phyloP scores from a whole-genome alignment of 352 stramenopile species.

The Globisporangium radiosum region DNA sequence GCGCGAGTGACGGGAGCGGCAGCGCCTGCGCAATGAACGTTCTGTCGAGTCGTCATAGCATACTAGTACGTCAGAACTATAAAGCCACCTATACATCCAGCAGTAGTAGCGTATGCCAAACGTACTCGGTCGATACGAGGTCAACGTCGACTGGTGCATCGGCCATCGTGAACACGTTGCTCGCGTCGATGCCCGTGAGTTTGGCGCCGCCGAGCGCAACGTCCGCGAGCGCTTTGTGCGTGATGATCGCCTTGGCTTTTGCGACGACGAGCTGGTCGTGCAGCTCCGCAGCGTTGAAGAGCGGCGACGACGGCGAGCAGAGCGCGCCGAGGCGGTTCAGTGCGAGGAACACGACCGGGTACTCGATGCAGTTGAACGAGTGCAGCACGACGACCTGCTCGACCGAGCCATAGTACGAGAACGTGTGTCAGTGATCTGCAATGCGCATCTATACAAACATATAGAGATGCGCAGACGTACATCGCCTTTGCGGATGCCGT shows the following conservation, averaged over 20 bases:
- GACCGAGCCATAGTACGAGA: not conserved
- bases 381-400: constrained; percentile 35
- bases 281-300: constrained; percentile 31
- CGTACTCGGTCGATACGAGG: constrained; percentile 25
- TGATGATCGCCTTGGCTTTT: constrained; percentile 23
- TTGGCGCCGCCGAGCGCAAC: constrained; percentile 21
- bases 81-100: not conserved
- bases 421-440: not conserved
- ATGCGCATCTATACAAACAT: constrained; percentile 1
- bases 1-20: not conserved
- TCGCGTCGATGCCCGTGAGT: constrained; percentile 5
- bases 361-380: constrained; percentile 51
- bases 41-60: constrained; percentile 9
- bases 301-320: constrained; percentile 28
- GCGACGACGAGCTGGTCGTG: constrained; percentile 23
- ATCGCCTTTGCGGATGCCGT: constrained; percentile 33
- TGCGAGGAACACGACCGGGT: constrained; percentile 33
- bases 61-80: not conserved
- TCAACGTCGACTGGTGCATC: not conserved
- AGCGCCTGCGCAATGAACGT: constrained; percentile 16
- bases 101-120: not conserved
- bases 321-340: constrained; percentile 32
- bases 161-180: constrained; percentile 24
- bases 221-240: constrained; percentile 22
- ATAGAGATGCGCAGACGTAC: constrained; percentile 15